phyloP scores from a whole-genome alignment of 1,139 yeast species.

The Taphrina confusa region DNA sequence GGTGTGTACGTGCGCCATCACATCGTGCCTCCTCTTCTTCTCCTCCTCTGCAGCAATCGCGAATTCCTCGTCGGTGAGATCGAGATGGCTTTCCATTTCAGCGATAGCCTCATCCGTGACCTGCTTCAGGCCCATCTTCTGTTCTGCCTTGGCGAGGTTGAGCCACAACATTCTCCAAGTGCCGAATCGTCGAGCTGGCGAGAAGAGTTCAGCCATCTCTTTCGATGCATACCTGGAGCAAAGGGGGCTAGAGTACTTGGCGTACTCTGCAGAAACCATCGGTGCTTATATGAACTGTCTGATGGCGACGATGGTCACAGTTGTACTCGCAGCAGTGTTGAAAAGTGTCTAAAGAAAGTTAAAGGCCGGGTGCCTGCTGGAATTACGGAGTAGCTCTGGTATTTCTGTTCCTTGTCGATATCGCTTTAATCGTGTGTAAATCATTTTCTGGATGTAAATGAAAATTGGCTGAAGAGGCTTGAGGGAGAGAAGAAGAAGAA shows the following conservation, averaged over 20 bases:
- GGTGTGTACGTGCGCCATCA: slow-evolving; percentile 97
- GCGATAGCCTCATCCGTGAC: slow-evolving; percentile 88
- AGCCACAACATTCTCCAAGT: slow-evolving; percentile 99
- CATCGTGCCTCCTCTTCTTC: slow-evolving; percentile 98
- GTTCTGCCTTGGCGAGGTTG: slow-evolving; percentile 92
- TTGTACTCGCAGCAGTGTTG: too few species aligned
- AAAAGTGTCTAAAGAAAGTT: too few species aligned
- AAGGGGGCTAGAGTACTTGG: slow-evolving; percentile 75
- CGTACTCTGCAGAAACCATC: slow-evolving; percentile 30
- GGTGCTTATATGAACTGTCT: too few species aligned
- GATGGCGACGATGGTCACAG: too few species aligned
- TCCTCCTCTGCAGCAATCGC: slow-evolving; percentile 87
- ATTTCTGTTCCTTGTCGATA: too few species aligned
- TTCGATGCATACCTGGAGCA: slow-evolving; percentile 97
- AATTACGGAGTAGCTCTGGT: too few species aligned
- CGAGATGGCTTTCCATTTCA: slow-evolving; percentile 75
- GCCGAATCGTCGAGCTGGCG: slow-evolving; percentile 88
- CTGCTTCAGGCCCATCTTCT: slow-evolving; percentile 79
- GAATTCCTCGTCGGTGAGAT: slow-evolving; percentile 89
- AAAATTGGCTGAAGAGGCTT: too few species aligned
- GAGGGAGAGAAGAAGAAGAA: too few species aligned
- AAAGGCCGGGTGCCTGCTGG: too few species aligned
- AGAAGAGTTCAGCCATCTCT: slow-evolving; percentile 92
- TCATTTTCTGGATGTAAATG: too few species aligned
- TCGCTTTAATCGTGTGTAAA: too few species aligned